Evolutionary conservation across 2,329 filamentous ascomycete genomes (phyloP).

Genomic region (Botrytis pseudocinerea): DNA sequence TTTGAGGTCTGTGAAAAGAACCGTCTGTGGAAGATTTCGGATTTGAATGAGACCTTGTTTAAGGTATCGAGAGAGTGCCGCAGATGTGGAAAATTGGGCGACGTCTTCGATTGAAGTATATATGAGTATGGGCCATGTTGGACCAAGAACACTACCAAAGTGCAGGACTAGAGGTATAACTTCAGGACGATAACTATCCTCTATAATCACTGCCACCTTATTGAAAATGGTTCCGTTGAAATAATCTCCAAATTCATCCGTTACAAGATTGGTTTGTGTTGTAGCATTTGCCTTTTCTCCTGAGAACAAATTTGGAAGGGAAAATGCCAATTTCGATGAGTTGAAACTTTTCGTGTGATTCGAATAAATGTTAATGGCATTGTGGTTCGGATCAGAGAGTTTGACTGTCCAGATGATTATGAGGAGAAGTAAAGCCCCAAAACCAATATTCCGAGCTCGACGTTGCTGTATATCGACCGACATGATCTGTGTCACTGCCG

Average conservation of each 20-base stretch:
- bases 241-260: constrained; percentile 20
- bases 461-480: constrained; percentile 34
- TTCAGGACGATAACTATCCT: constrained; percentile 41
- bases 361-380: constrained; percentile 29
- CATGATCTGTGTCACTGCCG: constrained; percentile 23
- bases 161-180: constrained; percentile 46
- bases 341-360: constrained; percentile 18
- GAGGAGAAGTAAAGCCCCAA: constrained; percentile 33
- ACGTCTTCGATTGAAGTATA: constrained; percentile 43
- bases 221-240: constrained; percentile 34
- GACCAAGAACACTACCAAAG: constrained; percentile 45
- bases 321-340: constrained; percentile 1
- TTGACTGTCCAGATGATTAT: constrained; percentile 36
- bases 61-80: constrained; percentile 44
- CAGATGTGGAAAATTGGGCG: constrained; percentile 39
- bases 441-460: constrained; percentile 33
- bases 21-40: constrained; percentile 43
- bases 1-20: constrained; percentile 41
- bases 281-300: constrained; percentile 11
- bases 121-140: constrained; percentile 48
- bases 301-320: background rate
- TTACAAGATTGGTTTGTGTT: constrained; percentile 9
- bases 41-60: constrained; percentile 42
- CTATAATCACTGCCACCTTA: constrained; percentile 44
- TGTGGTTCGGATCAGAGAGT: constrained; percentile 32